Percentiles rank a stretch among this genome's conserved stretches.
Conservation (phyloP, 176 grass and related monocot genomes). For the Raddia guianensis region DNA sequence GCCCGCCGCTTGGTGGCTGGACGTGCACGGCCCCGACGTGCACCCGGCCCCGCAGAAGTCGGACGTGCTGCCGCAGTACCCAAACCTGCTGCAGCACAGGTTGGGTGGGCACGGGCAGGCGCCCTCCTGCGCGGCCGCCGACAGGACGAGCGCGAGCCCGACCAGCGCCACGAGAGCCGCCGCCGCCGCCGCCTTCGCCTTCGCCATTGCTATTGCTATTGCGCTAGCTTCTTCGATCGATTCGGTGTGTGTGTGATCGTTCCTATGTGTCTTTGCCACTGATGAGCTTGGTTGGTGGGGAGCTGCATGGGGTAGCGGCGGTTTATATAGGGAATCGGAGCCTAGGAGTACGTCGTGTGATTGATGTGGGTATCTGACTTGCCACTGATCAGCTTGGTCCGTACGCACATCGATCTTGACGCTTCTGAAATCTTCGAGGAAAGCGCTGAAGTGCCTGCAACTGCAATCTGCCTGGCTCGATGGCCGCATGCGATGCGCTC, state of each 20-base stretch:
- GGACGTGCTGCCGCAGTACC: constrained; percentile 23
- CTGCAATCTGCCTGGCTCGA: too few species aligned
- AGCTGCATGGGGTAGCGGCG: neutral
- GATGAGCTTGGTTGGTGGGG: neutral
- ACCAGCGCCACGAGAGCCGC: neutral
- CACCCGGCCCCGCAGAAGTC: constrained; percentile 42
- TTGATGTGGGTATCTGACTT: too few species aligned
- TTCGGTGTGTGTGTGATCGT: neutral
- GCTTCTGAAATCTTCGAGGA: neutral
- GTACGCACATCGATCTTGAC: neutral
- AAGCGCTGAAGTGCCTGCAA: neutral
- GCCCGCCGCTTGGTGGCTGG: neutral
- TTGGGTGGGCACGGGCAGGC: neutral
- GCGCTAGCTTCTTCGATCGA: neutral
- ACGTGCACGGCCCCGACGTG: constrained; percentile 36
- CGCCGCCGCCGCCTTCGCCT: neutral
- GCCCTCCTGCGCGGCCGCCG: constrained; percentile 30
- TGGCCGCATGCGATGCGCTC: too few species aligned
- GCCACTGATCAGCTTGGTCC: too few species aligned
- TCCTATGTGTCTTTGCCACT: neutral
- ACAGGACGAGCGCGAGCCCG: constrained; percentile 14
- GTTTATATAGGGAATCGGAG: neutral
- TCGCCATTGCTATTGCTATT: too few species aligned
- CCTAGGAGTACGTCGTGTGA: too few species aligned
- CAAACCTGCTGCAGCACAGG: constrained; percentile 45